Evolutionary conservation across 78 protist species (phyloP).

Genomic region (Dictyostelium firmibasis): DNA sequence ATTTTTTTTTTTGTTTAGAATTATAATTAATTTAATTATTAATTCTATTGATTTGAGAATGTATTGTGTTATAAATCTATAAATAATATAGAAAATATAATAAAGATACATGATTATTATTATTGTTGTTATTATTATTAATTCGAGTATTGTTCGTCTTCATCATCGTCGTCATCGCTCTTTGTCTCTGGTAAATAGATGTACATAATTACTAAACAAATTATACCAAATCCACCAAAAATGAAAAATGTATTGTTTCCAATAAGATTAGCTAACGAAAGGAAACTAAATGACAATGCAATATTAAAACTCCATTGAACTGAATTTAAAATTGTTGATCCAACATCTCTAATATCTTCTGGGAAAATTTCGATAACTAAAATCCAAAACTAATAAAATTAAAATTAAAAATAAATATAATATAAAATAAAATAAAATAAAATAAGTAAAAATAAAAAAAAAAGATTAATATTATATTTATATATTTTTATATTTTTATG

Average conservation of each 20-base stretch:
- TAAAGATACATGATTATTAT: too few relatives aligned
- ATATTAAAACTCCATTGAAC: slow-evolving; percentile 54
- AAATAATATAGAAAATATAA: not conserved
- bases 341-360: slow-evolving; percentile 41
- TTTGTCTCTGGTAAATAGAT: slow-evolving; percentile 43
- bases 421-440: too few relatives aligned
- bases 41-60: not conserved
- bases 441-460: not conserved
- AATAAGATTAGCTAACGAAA: not conserved
- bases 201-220: slow-evolving; percentile 13
- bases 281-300: slow-evolving; percentile 41
- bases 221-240: slow-evolving; percentile 54
- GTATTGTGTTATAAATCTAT: not conserved
- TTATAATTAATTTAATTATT: too few relatives aligned
- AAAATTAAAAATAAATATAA: too few relatives aligned
- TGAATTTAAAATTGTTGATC: slow-evolving; percentile 43
- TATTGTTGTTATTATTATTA: not conserved
- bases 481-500: too few relatives aligned
- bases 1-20: not conserved
- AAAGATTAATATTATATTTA: not conserved
- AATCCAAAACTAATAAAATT: slow-evolving; percentile 61
- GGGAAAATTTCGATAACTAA: slow-evolving; percentile 68
- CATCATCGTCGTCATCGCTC: slow-evolving; percentile 8
- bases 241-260: slow-evolving; percentile 45
- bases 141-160: not conserved